phyloP scores from a whole-genome alignment of 2,329 filamentous ascomycete species.

The Paraconiothyrium sp. region DNA sequence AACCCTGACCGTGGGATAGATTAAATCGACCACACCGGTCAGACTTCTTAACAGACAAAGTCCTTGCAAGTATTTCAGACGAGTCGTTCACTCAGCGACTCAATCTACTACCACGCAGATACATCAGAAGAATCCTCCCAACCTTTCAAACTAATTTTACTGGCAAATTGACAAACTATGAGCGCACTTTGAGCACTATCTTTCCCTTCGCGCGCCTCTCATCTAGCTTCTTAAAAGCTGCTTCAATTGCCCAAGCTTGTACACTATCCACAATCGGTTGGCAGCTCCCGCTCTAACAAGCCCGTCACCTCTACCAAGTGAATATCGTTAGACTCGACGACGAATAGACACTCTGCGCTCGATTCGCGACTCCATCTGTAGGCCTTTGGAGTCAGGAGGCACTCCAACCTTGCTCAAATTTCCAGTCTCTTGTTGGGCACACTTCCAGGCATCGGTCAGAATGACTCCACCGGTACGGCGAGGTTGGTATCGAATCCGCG shows the following conservation, averaged over 20 bases:
- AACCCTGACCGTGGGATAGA: not conserved
- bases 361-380: conserved; percentile 33
- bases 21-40: not conserved
- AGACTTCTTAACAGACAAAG: not conserved
- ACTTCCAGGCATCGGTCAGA: conserved; percentile 56
- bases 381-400: conserved; percentile 45
- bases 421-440: conserved; percentile 47
- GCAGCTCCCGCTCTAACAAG: conserved; percentile 51
- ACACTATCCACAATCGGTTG: conserved; percentile 54
- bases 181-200: conserved; percentile 26
- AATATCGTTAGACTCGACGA: conserved; percentile 51
- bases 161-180: not conserved
- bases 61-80: too few relatives aligned
- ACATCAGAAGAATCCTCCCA: not conserved
- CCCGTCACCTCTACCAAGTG: conserved; percentile 51
- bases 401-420: conserved; percentile 53
- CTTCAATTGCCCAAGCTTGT: conserved; percentile 51
- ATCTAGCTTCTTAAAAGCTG: conserved; percentile 52
- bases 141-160: not conserved
- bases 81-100: not conserved
- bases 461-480: conserved; percentile 54
- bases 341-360: conserved; percentile 53
- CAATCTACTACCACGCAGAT: too few relatives aligned
- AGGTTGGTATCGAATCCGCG: conserved; percentile 56
- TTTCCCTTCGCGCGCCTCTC: conserved; percentile 49